phyloP scores from a whole-genome alignment of 1,284 basidiomycete genomes.

The Cryptococcus wingfieldii region DNA sequence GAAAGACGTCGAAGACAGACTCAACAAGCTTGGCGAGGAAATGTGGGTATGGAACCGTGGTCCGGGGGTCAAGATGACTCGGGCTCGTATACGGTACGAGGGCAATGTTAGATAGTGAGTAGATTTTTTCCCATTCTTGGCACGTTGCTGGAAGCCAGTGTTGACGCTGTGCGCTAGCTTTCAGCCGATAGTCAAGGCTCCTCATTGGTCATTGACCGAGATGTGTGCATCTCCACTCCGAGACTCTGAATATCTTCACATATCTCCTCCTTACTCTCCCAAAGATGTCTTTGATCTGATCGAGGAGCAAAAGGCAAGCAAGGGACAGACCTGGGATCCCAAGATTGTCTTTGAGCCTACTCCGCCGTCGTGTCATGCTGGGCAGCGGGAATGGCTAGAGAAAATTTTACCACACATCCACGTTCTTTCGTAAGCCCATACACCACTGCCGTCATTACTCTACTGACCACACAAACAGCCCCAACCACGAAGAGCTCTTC shows the following conservation, averaged over 20 bases:
- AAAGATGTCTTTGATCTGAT: slow-evolving; percentile 23
- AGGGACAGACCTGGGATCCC: slow-evolving; percentile 23
- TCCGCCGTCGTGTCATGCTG: slow-evolving; percentile 32
- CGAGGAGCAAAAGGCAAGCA: slow-evolving; percentile 9
- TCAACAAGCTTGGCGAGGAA: slow-evolving; percentile 25
- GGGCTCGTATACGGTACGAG: slow-evolving; percentile 34
- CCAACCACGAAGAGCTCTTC: slow-evolving; percentile 43
- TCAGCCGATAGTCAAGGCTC: slow-evolving; percentile 25
- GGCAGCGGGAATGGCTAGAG: slow-evolving; percentile 29
- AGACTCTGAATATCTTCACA: slow-evolving; percentile 35
- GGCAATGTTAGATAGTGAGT: slow-evolving; percentile 34
- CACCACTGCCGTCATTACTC: too few relatives aligned
- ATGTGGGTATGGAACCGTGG: slow-evolving; percentile 38
- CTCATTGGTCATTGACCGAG: slow-evolving; percentile 18
- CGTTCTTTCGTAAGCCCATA: slow-evolving; percentile 29
- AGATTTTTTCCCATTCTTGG: not conserved
- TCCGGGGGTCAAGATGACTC: slow-evolving; percentile 16
- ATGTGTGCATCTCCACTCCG: slow-evolving; percentile 23
- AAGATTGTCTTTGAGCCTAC: slow-evolving; percentile 41
- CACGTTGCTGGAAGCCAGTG: too few relatives aligned
- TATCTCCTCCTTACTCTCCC: slow-evolving; percentile 32
- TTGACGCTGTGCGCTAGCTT: slow-evolving; percentile 18
- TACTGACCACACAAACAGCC: slow-evolving; percentile 13
- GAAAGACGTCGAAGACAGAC: slow-evolving; percentile 16
- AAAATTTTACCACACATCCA: slow-evolving; percentile 21